Evolutionary conservation across 495 filamentous ascomycete species (phyloP).

Genomic region (Tuber microsphaerosporum): DNA sequence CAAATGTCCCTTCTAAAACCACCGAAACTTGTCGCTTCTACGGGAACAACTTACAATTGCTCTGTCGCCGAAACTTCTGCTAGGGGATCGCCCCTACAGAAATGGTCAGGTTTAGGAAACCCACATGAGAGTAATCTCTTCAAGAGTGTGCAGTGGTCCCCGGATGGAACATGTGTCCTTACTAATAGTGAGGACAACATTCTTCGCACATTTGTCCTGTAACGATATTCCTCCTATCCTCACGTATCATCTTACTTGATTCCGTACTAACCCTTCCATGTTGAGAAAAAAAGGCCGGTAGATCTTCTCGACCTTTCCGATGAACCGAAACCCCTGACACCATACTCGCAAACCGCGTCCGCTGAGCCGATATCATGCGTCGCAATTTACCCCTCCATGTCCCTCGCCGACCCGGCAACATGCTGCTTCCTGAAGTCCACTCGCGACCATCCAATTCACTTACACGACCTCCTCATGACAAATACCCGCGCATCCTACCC

Average conservation of each 20-base stretch:
- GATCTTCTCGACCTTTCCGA: slow-evolving; percentile 57
- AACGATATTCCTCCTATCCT: slow-evolving; percentile 23
- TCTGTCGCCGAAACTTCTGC: slow-evolving; percentile 31
- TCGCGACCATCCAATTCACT: slow-evolving; percentile 36
- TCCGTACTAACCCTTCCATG: slow-evolving; percentile 3
- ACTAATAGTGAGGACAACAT: slow-evolving; percentile 63
- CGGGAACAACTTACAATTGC: slow-evolving; percentile 42
- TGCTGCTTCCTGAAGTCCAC: slow-evolving; percentile 33
- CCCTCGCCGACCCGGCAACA: slow-evolving; percentile 49
- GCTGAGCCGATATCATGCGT: slow-evolving; percentile 66
- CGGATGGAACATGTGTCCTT: slow-evolving; percentile 75
- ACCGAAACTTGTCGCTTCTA: slow-evolving; percentile 46
- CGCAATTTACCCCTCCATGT: slow-evolving; percentile 71
- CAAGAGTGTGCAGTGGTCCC: slow-evolving; percentile 60
- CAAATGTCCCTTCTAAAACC: slow-evolving; percentile 26
- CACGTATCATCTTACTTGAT: not conserved
- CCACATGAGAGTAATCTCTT: slow-evolving; percentile 47
- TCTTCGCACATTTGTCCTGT: slow-evolving; percentile 66
- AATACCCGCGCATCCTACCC: slow-evolving; percentile 56
- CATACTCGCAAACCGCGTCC: slow-evolving; percentile 56
- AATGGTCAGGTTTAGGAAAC: slow-evolving; percentile 3
- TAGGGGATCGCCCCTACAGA: slow-evolving; percentile 10
- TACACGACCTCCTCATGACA: slow-evolving; percentile 49
- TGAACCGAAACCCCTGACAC: slow-evolving; percentile 49
- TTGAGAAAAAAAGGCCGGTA: slow-evolving; percentile 47